phyloP scores from a whole-genome alignment of 805 yeast genomes.

The Metschnikowia noctiluminum region DNA sequence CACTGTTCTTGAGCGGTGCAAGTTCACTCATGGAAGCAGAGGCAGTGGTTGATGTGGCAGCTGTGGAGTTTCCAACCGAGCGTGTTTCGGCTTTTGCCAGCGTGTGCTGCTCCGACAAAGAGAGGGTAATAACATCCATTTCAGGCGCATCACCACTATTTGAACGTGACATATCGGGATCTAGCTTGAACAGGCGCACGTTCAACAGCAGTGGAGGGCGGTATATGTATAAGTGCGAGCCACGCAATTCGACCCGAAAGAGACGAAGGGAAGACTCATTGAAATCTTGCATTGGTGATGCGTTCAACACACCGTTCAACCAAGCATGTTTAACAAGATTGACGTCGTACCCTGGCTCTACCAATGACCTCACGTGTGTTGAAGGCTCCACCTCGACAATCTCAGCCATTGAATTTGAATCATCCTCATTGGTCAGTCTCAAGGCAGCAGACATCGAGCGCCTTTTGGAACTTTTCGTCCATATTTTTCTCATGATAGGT shows the following conservation, averaged over 20 bases:
- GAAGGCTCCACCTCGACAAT: constrained; percentile 6
- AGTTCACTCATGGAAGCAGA: constrained; percentile 3
- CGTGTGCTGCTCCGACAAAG: neutral
- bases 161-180: neutral
- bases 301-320: constrained; percentile 36
- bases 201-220: constrained; percentile 18
- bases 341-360: constrained; percentile 31
- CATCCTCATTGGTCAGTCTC: constrained; percentile 4
- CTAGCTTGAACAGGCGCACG: constrained; percentile 16
- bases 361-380: constrained; percentile 19
- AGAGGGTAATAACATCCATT: neutral
- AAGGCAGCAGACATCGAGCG: constrained; percentile 15
- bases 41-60: constrained; percentile 3
- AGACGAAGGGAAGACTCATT: constrained; percentile 17
- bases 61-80: constrained; percentile 3
- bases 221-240: constrained; percentile 61
- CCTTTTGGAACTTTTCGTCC: constrained; percentile 17
- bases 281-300: constrained; percentile 29
- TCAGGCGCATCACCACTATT: neutral
- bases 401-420: neutral
- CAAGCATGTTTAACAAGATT: constrained; percentile 31
- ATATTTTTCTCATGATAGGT: constrained; percentile 16
- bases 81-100: neutral
- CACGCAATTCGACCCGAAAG: constrained; percentile 44
- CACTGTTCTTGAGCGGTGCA: neutral